Evolutionary conservation across 345 rosid species (phyloP), one percentile per base, ranked within the genome.

Genomic region (Laguncularia racemosa): DNA sequence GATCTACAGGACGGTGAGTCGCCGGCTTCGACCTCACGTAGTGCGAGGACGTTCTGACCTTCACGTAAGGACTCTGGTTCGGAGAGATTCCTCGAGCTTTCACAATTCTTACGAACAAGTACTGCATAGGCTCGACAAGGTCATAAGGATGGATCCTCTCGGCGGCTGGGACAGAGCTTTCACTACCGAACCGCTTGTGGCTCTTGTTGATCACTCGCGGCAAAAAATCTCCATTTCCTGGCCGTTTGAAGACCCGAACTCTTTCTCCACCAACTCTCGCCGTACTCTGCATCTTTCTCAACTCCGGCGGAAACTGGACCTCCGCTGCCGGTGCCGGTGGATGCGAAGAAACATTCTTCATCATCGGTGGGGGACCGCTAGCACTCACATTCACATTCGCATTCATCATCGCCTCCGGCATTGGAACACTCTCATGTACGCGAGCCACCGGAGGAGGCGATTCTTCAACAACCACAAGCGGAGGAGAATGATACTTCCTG

Each of bases 71-170:
- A 59, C 81, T 67, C 55, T 66, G 76, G 69, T 81, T 89, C 5
- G 74, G 76, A 16, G 84, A 60, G 15, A 93, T 58, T 0, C 85
- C 86, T 20, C 97, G 89, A 4, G 96, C 96, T 73, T 89, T 93
- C 13, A 79, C 84, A 48, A 93, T 84, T 66, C 72, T 67, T 20
- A 84, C 71, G 73, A 83, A 93, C 67, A 93, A 73, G 66, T 87
- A 89, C 65, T 78, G 86, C 96, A 89, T 89, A 40, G 97, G 90
- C 73, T 93, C 99, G 1, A 89, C 99, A 14, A 89, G 84, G 72
- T 79, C 80, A 71, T 69, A 85, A 0, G 91, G 96, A 60, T 74
- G 79, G 61, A 71, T 64, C 65, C 78, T 53, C 57, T 86, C 89
- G 13, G 74, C 40, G 40, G 40, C 40, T 6, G 10, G 10, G 40